These are phyloP conservation scores for Fusarium secorum DNA, from an alignment of 2,329 filamentous ascomycete genomes.

Conservation along the genomic window DNA sequence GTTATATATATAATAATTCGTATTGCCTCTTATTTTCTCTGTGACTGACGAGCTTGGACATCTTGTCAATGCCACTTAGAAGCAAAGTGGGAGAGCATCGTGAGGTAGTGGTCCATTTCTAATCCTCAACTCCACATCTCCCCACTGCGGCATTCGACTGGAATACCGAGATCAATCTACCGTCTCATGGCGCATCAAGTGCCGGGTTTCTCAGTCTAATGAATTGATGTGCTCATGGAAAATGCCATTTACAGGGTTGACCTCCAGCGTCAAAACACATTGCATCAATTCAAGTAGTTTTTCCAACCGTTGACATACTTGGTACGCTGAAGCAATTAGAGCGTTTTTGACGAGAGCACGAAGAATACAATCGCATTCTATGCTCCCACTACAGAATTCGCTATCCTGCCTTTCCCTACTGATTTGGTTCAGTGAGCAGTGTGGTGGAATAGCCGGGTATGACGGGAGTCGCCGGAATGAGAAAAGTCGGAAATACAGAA, in stretches of 20 bases:
- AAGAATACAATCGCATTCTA: neutral
- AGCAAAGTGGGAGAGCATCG: neutral
- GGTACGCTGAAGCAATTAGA: neutral
- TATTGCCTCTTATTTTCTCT: rapidly evolving
- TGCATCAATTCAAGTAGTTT: neutral
- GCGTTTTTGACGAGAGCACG: neutral
- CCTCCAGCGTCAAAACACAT: too few relatives aligned
- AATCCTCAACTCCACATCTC: neutral
- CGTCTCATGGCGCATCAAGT: neutral
- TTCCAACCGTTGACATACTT: neutral
- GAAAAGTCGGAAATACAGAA: neutral
- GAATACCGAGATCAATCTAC: neutral
- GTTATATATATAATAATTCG: neutral
- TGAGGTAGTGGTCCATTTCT: neutral
- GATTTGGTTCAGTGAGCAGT: neutral
- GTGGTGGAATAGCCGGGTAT: rapidly evolving
- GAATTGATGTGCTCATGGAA: rapidly evolving
- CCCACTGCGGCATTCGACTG: neutral
- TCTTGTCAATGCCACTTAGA: too few relatives aligned
- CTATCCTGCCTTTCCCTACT: rapidly evolving
- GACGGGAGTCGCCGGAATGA: neutral
- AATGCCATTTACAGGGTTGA: neutral
- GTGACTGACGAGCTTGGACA: neutral
- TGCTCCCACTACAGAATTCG: neutral
- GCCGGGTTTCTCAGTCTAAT: neutral